Base-by-base conservation (phyloP, 106 monocot species). In the Dendrobium officinale region DNA sequence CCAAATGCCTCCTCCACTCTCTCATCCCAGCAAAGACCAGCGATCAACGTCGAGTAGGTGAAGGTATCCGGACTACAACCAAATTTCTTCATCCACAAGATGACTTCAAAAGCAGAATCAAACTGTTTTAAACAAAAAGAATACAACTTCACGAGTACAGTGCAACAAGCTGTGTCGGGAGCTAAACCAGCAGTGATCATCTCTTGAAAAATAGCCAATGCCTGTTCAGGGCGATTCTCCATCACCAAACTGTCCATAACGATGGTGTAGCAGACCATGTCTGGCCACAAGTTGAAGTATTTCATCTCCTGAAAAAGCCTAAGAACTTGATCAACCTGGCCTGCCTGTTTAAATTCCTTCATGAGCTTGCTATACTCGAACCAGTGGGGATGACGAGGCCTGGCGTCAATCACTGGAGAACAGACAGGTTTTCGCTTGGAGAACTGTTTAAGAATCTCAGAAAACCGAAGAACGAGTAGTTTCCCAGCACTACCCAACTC, bases 31-130 rank as follows among this genome's bases (percentile, higher is more conserved):
- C 86, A 88, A 27, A 91, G 73, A 42, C 88, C 89, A 6, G 80
- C 4, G 29, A 91, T 91, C 66, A 87, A 43, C 4, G 87, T 89
- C 16, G 89, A 85, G 68, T 89, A 87, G 33, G 91, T 89, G 20
- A 82, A 79, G 4, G 67, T 47, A 75, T 91, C 91, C 1, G 89
- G 89, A 24, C 16, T 24, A 56, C 64, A 67, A 0, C 91, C 87
- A 29, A 77, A 64, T 45, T 42, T 51, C 45, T 9, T 48, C 91
- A 89, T 87, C 80, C 49, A 51, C 0, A 9, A 6, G 17, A 91
- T 68, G 20, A 87, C 64, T 10, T 75, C 78, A 59, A 81, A 83
- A 27, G 86, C 89, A 66, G 78, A 55, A 55, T 83, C 82, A 64
- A 87, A 87, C 33, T 70, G 67, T 68, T 77, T 83, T 49, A 47